Base-by-base conservation (phyloP, 2,329 filamentous ascomycete genomes). In the Whalleya microplaca region DNA sequence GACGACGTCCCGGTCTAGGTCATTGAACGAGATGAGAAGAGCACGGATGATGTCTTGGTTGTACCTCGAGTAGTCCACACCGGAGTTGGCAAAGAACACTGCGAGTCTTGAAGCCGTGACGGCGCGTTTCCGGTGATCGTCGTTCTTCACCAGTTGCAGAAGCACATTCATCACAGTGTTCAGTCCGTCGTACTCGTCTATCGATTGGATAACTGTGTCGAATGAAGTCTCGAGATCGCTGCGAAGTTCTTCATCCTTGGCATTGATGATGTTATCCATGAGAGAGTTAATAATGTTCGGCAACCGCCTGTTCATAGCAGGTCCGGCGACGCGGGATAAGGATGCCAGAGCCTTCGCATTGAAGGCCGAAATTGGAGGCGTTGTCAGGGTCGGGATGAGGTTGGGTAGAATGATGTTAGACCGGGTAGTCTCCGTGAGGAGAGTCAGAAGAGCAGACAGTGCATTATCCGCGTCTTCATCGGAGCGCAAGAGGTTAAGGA, bases 371-470 rank as follows among this genome's bases (percentile, higher is more conserved):
- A 99, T 96, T 1, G 95, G 95, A 51, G 92, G 88, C 8, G 90
- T 89, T 56, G 96, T 90, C 29, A 99, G 83, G 2, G 93, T 98
- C 0, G 96, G 95, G 58, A 99, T 92, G 53, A 99, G 87, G 73
- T 96, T 97, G 19, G 95, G 96, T 55, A 99, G 79, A 67, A 99
- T 99, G 66, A 96, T 93, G 73, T 97, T 99, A 20, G 94, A 96
- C 62, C 95, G 85, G 7, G 92, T 95, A 16, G 91, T 88, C 73
- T 99, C 95, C 0, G 94, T 98, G 61, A 99, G 87, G 20, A 99
- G 83, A 0, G 95, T 99, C 61, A 99, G 84, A 43, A 99, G 86
- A 42, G 95, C 96, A 49, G 92, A 90, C 19, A 99, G 81, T 9
- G 95, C 95, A 73, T 97, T 96, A 65, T 96, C 90, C 32, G 95